Evolutionary conservation across 371 early-diverging fungal genomes (phyloP), one percentile per base, ranked within the genome.

Genomic region (Mortierella sp.): DNA sequence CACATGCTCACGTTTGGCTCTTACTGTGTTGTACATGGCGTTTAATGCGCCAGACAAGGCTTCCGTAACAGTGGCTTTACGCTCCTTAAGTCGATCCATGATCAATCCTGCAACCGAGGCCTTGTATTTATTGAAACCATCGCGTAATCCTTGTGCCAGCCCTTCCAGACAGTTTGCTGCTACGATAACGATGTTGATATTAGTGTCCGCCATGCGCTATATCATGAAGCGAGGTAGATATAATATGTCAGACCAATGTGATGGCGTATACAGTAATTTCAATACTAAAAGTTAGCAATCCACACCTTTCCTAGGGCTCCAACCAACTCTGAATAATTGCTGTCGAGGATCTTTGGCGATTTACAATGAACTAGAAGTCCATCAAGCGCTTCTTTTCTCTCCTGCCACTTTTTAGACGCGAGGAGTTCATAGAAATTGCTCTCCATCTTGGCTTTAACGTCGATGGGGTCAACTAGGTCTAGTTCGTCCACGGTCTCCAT

Each of bases 331-430:
- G 91, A 86, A 47, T 93, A 94, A 70, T 90, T 83, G 60, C 87
- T 92, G 62, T 96, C 96, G 39, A 90, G 88, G 51, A 97, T 88
- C 63, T 93, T 94, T 3, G 95, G 94, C 5, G 91, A 85, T 67
- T 95, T 93, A 47, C 94, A 86, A 18, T 94, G 68, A 45, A 77
- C 88, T 10, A 93, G 64, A 28, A 99, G 78, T 11, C 84, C 89
- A 60, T 96, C 96, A 51, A 98, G 80, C 0, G 93, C 96, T 68
- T 97, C 98, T 80, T 96, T 96, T 78, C 98, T 89, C 77, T 98
- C 98, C 78, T 97, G 92, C 99, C 99, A 99, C 72, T 97, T 98
- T 57, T 93, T 88, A 5, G 97, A 95, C 1, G 83, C 87, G 90
- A 93, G 75, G 0, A 77, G 60, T 10, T 84, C 80, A 80, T 92